Conservation (phyloP, 345 rosid genomes). For the Raphanus raphanistrum region DNA sequence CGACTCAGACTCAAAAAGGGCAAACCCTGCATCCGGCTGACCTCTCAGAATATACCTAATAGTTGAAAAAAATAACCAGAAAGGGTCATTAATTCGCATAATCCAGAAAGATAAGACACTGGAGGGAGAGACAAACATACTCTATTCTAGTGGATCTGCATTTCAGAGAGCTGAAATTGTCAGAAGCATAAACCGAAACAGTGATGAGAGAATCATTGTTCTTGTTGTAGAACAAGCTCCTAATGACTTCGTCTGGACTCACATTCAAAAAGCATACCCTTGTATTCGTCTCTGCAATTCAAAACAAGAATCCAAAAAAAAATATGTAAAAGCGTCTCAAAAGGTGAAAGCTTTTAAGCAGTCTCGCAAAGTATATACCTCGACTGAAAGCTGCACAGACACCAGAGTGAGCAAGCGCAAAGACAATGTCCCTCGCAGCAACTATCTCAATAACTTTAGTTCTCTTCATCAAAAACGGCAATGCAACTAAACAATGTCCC, state of each 20-base stretch:
- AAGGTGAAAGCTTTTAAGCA: background rate
- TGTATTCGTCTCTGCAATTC: slow-evolving; percentile 68
- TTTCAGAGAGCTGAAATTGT: slow-evolving; percentile 89
- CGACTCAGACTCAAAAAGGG: slow-evolving; percentile 93
- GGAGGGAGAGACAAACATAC: slow-evolving; percentile 41
- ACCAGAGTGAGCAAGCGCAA: slow-evolving; percentile 95
- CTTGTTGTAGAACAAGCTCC: slow-evolving; percentile 89
- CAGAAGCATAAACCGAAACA: slow-evolving; percentile 90
- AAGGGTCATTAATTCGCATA: background rate
- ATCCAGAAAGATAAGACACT: background rate
- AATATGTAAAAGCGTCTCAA: background rate
- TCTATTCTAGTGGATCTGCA: slow-evolving; percentile 95
- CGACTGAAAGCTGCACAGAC: slow-evolving; percentile 94
- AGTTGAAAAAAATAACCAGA: background rate
- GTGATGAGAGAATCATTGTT: slow-evolving; percentile 96
- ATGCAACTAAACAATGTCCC: slow-evolving; percentile 68
- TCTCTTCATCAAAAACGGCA: slow-evolving; percentile 90
- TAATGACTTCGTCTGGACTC: slow-evolving; percentile 85
- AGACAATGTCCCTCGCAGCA: slow-evolving; percentile 87
- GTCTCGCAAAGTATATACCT: slow-evolving; percentile 48
- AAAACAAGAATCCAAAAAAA: background rate
- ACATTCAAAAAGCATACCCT: slow-evolving; percentile 86
- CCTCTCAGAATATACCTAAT: slow-evolving; percentile 84
- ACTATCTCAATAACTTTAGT: slow-evolving; percentile 90
- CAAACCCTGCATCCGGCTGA: slow-evolving; percentile 89